Evolutionary conservation across 768 basidiomycete species (phyloP).

Genomic region (Suillus discolor): DNA sequence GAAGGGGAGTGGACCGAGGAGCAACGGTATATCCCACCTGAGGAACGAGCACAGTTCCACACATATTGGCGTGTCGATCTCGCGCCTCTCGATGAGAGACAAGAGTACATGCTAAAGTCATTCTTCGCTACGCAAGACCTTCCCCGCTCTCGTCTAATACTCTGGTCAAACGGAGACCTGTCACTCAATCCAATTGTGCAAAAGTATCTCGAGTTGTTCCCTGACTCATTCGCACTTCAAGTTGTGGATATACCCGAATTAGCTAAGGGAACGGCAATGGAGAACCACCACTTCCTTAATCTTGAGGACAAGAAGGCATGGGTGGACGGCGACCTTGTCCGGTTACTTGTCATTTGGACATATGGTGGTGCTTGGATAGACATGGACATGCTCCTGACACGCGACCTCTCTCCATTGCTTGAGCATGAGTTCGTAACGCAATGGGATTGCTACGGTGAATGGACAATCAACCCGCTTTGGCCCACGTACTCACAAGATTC

Average conservation of each 20-base stretch:
- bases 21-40: conserved; percentile 31
- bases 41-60: conserved; percentile 71
- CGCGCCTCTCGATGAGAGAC: conserved; percentile 72
- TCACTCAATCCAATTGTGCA: conserved; percentile 55
- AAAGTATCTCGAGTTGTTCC: conserved; percentile 62
- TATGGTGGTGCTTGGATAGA: conserved; percentile 96
- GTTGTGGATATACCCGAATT: conserved; percentile 68
- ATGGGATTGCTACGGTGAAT: conserved; percentile 95
- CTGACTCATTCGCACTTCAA: conserved; percentile 68
- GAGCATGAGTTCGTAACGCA: conserved; percentile 97
- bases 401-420: conserved; percentile 81
- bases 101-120: conserved; percentile 88
- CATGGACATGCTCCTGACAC: conserved; percentile 92
- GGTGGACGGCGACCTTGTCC: conserved; percentile 93
- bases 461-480: neutral
- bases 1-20: conserved; percentile 11
- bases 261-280: conserved; percentile 76
- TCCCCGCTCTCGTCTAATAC: conserved; percentile 62
- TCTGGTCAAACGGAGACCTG: conserved; percentile 93
- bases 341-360: conserved; percentile 85
- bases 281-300: conserved; percentile 59
- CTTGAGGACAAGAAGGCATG: conserved; percentile 80
- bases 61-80: conserved; percentile 95
- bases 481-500: conserved; percentile 5
- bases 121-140: conserved; percentile 92